These are phyloP conservation scores for Spinellus fusiger DNA, from an alignment of 192 early-diverging fungal species.

Conservation along the genomic window DNA sequence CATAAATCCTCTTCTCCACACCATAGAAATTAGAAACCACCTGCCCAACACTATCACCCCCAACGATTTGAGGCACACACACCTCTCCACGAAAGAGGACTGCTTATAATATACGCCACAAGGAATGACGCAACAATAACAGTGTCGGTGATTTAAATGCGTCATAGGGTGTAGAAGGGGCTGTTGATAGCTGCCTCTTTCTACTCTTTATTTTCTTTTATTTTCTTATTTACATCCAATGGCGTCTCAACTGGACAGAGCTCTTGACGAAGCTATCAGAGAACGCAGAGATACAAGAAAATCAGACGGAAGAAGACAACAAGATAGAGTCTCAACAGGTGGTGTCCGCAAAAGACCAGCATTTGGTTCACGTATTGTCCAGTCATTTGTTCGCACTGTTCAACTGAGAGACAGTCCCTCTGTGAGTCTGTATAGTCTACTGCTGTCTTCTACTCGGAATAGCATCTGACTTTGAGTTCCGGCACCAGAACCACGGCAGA, in stretches of 20 bases:
- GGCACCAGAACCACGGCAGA: neutral
- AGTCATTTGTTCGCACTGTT: conserved; percentile 14
- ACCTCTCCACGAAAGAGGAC: too few relatives aligned
- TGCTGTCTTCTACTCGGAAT: neutral
- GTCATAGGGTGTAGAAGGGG: too few relatives aligned
- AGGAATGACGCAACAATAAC: too few relatives aligned
- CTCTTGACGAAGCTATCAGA: conserved; percentile 17
- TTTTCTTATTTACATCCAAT: neutral
- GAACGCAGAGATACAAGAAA: conserved; percentile 10
- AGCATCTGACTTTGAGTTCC: neutral
- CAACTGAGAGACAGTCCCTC: neutral
- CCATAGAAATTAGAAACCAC: too few relatives aligned
- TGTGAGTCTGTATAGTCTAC: conserved; percentile 6
- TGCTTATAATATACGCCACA: too few relatives aligned
- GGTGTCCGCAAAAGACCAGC: conserved; percentile 4
- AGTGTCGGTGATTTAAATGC: too few relatives aligned
- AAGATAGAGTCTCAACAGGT: neutral
- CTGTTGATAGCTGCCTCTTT: too few relatives aligned
- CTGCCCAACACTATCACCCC: too few relatives aligned
- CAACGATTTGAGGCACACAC: too few relatives aligned
- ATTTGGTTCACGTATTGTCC: neutral
- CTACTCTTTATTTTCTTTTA: neutral
- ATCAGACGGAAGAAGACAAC: neutral
- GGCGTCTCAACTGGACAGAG: conserved; percentile 12
- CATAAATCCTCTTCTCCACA: too few relatives aligned